Evolutionary conservation across 192 early-diverging fungal genomes (phyloP).

Genomic region (Backusella mclennaniae): DNA sequence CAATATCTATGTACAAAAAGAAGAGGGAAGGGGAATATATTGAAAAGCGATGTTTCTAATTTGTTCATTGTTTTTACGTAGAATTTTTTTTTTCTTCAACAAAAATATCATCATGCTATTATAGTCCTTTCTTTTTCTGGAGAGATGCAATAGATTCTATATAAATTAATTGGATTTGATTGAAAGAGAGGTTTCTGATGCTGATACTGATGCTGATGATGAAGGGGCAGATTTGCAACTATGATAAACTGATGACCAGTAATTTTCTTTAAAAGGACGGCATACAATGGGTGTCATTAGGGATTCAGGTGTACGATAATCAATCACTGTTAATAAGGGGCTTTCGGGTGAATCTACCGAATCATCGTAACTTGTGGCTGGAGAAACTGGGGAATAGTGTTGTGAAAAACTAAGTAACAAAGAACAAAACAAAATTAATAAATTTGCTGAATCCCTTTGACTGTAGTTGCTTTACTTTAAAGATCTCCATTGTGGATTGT

Average conservation of each 20-base stretch:
- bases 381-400: conserved; percentile 1
- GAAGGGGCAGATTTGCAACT: neutral
- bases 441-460: neutral
- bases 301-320: conserved; percentile 1
- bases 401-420: conserved; percentile 6
- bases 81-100: neutral
- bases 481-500: conserved; percentile 48
- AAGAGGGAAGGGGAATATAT: neutral
- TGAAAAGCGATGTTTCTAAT: neutral
- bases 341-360: conserved; percentile 8
- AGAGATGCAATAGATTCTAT: neutral
- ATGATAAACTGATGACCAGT: conserved; percentile 1
- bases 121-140: neutral
- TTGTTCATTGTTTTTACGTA: neutral
- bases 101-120: neutral
- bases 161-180: neutral
- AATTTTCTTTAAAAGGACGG: neutral
- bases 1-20: neutral
- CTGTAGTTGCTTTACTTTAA: conserved; percentile 30
- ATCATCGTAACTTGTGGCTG: conserved; percentile 10
- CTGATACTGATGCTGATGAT: neutral
- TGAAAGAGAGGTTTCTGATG: neutral
- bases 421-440: neutral
- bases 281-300: neutral
- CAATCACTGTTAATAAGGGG: neutral